phyloP scores from a whole-genome alignment of 768 basidiomycete genomes.

The Paxillus rubicundulus region DNA sequence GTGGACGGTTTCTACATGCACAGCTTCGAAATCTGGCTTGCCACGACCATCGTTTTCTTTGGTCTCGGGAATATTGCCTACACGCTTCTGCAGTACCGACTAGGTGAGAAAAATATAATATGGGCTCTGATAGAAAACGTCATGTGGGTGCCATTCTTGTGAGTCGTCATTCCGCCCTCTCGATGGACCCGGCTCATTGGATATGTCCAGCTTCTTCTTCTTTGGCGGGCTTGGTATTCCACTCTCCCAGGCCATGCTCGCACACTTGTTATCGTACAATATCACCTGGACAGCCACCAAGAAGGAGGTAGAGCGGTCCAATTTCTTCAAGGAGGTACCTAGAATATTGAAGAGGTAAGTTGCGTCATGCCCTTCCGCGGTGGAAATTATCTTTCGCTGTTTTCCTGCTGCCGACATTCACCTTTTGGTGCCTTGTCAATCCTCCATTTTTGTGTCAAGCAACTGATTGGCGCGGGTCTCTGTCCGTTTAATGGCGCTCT shows the following conservation, averaged over 20 bases:
- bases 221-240: slow-evolving; percentile 58
- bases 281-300: slow-evolving; percentile 58
- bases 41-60: slow-evolving; percentile 74
- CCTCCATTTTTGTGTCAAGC: too few relatives aligned
- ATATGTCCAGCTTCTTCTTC: slow-evolving; percentile 41
- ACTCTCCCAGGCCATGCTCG: slow-evolving; percentile 49
- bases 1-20: slow-evolving; percentile 78
- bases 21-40: slow-evolving; percentile 79
- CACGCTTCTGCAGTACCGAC: slow-evolving; percentile 68
- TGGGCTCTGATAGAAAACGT: slow-evolving; percentile 27
- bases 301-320: slow-evolving; percentile 85
- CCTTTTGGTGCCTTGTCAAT: neutral
- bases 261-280: slow-evolving; percentile 58
- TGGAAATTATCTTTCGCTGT: neutral
- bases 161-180: slow-evolving; percentile 10
- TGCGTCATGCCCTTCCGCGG: slow-evolving; percentile 34
- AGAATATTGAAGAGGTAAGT: slow-evolving; percentile 57
- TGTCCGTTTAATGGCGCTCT: too few relatives aligned
- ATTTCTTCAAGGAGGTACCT: slow-evolving; percentile 90
- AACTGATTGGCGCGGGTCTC: too few relatives aligned
- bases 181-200: slow-evolving; percentile 6
- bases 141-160: slow-evolving; percentile 39
- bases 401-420: neutral
- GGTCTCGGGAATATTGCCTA: slow-evolving; percentile 71
- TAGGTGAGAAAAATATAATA: slow-evolving; percentile 42